Percentiles rank a stretch among this genome's conserved stretches.
Evolutionary conservation across 1,139 yeast species (phyloP).

Genomic region (Yamadazyma blattariae): DNA sequence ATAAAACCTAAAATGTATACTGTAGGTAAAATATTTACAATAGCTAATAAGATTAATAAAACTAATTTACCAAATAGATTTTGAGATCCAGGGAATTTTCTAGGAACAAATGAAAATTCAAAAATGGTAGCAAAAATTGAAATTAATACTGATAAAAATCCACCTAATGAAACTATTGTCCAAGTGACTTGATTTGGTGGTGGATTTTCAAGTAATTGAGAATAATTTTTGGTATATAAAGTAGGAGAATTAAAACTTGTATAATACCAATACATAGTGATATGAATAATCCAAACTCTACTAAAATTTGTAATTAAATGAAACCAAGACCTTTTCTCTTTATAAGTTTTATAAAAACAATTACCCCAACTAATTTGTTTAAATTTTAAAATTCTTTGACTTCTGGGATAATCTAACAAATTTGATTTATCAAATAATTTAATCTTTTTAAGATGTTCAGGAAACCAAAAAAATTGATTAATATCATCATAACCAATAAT

Average conservation of each 20-base stretch:
- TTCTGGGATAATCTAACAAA: slow-evolving; percentile 42
- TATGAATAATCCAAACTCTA: slow-evolving; percentile 80
- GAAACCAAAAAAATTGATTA: slow-evolving; percentile 83
- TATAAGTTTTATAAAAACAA: slow-evolving; percentile 68
- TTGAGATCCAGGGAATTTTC: slow-evolving; percentile 67
- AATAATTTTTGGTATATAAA: slow-evolving; percentile 63
- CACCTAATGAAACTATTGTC: slow-evolving; percentile 70
- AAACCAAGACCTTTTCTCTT: slow-evolving; percentile 74
- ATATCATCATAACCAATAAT: slow-evolving; percentile 85
- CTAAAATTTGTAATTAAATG: slow-evolving; percentile 76
- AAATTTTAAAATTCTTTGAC: slow-evolving; percentile 46
- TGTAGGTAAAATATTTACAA: slow-evolving; percentile 59
- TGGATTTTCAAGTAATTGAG: slow-evolving; percentile 54
- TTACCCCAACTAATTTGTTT: slow-evolving; percentile 59
- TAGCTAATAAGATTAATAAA: slow-evolving; percentile 39
- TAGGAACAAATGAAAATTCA: slow-evolving; percentile 67
- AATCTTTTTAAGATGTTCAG: slow-evolving; percentile 56
- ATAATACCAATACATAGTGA: slow-evolving; percentile 77
- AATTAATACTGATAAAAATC: slow-evolving; percentile 63
- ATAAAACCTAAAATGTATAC: slow-evolving; percentile 55
- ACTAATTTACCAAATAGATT: slow-evolving; percentile 43
- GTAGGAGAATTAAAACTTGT: slow-evolving; percentile 77
- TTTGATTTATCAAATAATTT: slow-evolving; percentile 37
- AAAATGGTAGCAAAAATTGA: slow-evolving; percentile 60
- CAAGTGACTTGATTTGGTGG: slow-evolving; percentile 64